phyloP scores from a whole-genome alignment of 2,329 filamentous ascomycete genomes.

The Huntiella bhutanensis region DNA sequence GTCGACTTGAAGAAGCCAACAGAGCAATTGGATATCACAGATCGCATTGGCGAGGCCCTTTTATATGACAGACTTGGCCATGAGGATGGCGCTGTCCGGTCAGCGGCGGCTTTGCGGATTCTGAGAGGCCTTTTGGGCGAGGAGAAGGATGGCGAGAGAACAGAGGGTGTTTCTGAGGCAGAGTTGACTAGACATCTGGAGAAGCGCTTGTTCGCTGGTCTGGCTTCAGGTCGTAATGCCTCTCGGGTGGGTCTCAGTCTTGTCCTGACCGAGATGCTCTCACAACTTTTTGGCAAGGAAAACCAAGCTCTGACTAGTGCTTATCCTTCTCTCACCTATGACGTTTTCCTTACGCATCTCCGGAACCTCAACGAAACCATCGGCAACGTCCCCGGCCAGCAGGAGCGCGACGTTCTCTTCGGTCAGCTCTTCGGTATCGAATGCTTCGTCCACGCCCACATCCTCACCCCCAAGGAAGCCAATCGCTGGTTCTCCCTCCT shows the following conservation, averaged over 20 bases:
- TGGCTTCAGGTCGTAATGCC: conserved; percentile 78
- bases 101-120: conserved; percentile 39
- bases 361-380: conserved; percentile 35
- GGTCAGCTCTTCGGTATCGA: conserved; percentile 77
- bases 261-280: conserved; percentile 64
- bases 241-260: conserved; percentile 78
- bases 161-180: conserved; percentile 24
- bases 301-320: conserved; percentile 25
- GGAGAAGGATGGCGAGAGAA: conserved; percentile 17
- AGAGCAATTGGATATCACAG: conserved; percentile 30
- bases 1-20: conserved; percentile 11
- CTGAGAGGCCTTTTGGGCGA: conserved; percentile 34
- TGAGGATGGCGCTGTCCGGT: conserved; percentile 35
- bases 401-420: conserved; percentile 70
- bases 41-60: conserved; percentile 36
- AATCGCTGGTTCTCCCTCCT: conserved; percentile 49
- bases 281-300: conserved; percentile 41
- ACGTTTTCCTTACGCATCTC: conserved; percentile 32
- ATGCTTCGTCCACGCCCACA: conserved; percentile 61
- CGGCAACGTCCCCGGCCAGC: conserved; percentile 42
- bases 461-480: conserved; percentile 38
- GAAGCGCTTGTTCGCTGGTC: conserved; percentile 60
- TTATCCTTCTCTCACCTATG: conserved; percentile 36
- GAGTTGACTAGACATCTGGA: conserved; percentile 40
- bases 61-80: conserved; percentile 44